phyloP scores from a whole-genome alignment of 106 monocot genomes.

The Dioscorea zingiberensis region DNA sequence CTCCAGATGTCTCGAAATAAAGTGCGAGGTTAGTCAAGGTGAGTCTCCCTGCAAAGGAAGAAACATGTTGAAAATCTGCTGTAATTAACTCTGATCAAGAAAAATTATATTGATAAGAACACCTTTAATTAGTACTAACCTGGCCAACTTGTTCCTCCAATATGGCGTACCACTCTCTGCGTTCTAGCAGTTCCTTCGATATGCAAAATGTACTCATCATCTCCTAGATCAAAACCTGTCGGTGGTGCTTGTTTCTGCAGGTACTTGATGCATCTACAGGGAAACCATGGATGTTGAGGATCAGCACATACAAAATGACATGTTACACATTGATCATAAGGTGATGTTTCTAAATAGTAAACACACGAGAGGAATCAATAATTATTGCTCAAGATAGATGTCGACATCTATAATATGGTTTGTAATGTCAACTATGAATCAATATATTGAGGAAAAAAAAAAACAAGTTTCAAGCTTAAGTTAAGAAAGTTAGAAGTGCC shows the following conservation, averaged over 20 bases:
- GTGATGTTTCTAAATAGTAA: too few relatives aligned
- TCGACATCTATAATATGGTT: too few relatives aligned
- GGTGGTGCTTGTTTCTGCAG: conserved; percentile 57
- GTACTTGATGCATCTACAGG: conserved; percentile 41
- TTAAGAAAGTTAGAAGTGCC: too few relatives aligned
- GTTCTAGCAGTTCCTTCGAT: conserved; percentile 74
- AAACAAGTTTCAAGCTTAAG: too few relatives aligned
- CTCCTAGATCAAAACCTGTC: conserved; percentile 54
- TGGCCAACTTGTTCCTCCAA: conserved; percentile 79
- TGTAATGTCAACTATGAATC: too few relatives aligned
- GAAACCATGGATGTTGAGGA: too few relatives aligned
- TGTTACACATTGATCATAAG: too few relatives aligned
- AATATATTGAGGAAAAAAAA: too few relatives aligned
- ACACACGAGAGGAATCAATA: too few relatives aligned
- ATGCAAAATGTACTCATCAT: conserved; percentile 83
- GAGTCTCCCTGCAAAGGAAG: conserved; percentile 48
- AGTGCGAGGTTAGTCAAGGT: conserved; percentile 83
- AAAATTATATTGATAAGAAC: too few relatives aligned
- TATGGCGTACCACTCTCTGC: conserved; percentile 75
- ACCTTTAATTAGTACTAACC: conserved; percentile 18
- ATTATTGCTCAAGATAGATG: too few relatives aligned
- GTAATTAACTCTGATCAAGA: not conserved
- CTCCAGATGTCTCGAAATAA: conserved; percentile 86
- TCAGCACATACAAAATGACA: too few relatives aligned
- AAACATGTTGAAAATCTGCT: not conserved